Base-by-base conservation (phyloP, 106 monocot genomes). In the Dioscorea alata region DNA sequence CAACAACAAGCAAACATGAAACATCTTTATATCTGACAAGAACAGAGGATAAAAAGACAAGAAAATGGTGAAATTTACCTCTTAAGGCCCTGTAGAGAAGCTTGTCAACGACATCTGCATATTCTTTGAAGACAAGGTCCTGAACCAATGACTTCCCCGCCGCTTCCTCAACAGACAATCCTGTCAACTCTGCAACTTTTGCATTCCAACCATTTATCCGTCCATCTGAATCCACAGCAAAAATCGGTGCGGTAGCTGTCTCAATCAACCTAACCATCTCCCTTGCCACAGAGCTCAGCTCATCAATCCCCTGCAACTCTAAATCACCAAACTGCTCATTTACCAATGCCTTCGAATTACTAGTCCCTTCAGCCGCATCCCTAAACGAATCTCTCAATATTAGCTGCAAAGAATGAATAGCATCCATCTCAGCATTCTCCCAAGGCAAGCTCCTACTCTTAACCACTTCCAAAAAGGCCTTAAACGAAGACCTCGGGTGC, bases 351-450 rank as follows among this genome's bases (percentile, higher is more conserved):
- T 84, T 90, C 8, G 87, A 87, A 63, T 84, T 76, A 42, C 73
- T 73, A 8, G 61, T 63, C 3, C 77, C 81, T 33, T 78, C 82
- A 1, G 69, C 57, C 13, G 73, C 57, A 53, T 89, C 91, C 67
- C 67, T 91, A 48, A 96, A 96, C 33, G 95, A 86, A 61, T 91
- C 95, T 5, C 91, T 73, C 66, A 96, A 60, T 50, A 96, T 96
- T n/a, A 96, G 84, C 75, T 96, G 95, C 73, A 96, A 59, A 0
- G 95, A 91, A 49, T 96, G 88, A 58, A 96, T 91, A 19, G 91
- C 95, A 66, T 96, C 95, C 95, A 96, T 96, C 84, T 96, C 95
- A 1, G 88, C 80, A 74, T 85, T 91, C 79, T 96, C 95, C 95
- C 95, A 96, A 24, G 91, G 86, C 77, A 86, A 72, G 71, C 95